Percentiles rank a stretch among this genome's conserved stretches.
Evolutionary conservation across 768 basidiomycete species (phyloP).

Genomic region (Termitomyces sp.): DNA sequence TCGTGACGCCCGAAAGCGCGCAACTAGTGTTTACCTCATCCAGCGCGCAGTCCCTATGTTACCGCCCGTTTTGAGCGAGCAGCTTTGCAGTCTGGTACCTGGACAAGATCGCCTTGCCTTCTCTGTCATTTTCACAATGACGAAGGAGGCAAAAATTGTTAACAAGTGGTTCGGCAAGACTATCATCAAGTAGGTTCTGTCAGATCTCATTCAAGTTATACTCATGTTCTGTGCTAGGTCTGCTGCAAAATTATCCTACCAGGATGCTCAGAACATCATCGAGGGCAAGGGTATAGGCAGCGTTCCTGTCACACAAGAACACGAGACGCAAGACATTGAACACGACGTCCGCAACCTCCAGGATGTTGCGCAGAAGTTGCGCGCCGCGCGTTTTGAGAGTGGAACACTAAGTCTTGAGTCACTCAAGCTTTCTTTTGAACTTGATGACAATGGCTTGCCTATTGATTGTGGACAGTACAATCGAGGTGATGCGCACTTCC

Average conservation of each 20-base stretch:
- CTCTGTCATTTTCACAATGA: slow-evolving; percentile 83
- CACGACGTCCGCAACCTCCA: slow-evolving; percentile 70
- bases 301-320: slow-evolving; percentile 49
- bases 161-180: slow-evolving; percentile 94
- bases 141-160: slow-evolving; percentile 71
- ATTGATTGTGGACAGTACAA: slow-evolving; percentile 68
- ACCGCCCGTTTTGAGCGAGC: slow-evolving; percentile 87
- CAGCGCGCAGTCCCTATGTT: slow-evolving; percentile 97
- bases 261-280: slow-evolving; percentile 76
- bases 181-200: slow-evolving; percentile 66
- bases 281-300: slow-evolving; percentile 59
- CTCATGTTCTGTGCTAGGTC: slow-evolving; percentile 45
- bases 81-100: slow-evolving; percentile 87
- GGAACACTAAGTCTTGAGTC: slow-evolving; percentile 74
- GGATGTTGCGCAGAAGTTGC: slow-evolving; percentile 66
- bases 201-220: not conserved
- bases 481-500: slow-evolving; percentile 62
- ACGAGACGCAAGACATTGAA: slow-evolving; percentile 55
- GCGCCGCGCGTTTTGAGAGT: slow-evolving; percentile 65
- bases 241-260: slow-evolving; percentile 79
- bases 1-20: slow-evolving; percentile 95
- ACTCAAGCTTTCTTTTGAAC: slow-evolving; percentile 63
- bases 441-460: slow-evolving; percentile 79
- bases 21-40: slow-evolving; percentile 94
- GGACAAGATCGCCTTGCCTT: slow-evolving; percentile 88